phyloP scores from a whole-genome alignment of 2,329 filamentous ascomycete species.

The Cordyceps tenuipes region DNA sequence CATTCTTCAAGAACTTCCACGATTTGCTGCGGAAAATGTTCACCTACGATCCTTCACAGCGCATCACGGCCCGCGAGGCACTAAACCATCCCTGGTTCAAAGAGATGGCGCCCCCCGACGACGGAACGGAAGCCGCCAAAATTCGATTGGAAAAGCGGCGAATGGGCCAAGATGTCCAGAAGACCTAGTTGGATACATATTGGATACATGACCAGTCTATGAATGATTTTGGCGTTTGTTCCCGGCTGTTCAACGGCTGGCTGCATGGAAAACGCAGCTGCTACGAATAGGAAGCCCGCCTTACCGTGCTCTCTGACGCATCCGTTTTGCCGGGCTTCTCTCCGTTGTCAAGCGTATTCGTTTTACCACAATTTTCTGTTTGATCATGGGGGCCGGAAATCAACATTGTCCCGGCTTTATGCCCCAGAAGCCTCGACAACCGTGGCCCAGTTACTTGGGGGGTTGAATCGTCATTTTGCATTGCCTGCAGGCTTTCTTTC shows the following conservation, averaged over 20 bases:
- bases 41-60: constrained; percentile 56
- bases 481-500: background rate
- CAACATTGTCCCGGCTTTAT: no score
- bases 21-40: constrained; percentile 60
- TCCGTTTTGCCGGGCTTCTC: no score
- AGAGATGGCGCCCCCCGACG: constrained; percentile 53
- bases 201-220: background rate
- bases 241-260: background rate
- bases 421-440: background rate
- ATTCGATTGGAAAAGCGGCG: constrained; percentile 48
- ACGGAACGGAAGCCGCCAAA: constrained; percentile 60
- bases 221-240: background rate
- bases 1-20: constrained; percentile 54
- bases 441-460: background rate
- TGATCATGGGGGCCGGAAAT: no score
- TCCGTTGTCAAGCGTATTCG: no score
- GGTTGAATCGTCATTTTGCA: background rate
- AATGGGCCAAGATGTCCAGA: background rate
- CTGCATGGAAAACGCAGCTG: background rate
- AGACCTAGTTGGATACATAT: constrained; percentile 19
- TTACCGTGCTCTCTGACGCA: no score
- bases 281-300: background rate
- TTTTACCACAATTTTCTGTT: no score
- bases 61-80: constrained; percentile 59
- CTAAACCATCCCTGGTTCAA: constrained; percentile 62